A percentile compares a stretch with the other conserved stretches of the same genome.
Evolutionary conservation across 2,329 filamentous ascomycete genomes (phyloP).

Genomic region (Penicillium sp.): DNA sequence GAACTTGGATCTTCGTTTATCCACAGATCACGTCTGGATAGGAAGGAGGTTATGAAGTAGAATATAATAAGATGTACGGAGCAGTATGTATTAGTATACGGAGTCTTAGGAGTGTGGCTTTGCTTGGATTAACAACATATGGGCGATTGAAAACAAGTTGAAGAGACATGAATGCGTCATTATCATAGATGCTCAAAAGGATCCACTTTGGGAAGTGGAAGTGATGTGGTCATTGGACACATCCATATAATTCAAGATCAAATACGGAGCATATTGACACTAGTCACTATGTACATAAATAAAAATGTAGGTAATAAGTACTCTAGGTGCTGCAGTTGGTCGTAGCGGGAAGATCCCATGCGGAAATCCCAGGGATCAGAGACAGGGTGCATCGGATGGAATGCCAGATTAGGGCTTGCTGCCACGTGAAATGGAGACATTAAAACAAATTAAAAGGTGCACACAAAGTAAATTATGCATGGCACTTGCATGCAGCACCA

Average conservation of each 20-base stretch:
- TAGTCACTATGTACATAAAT: neutral
- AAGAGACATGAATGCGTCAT: neutral
- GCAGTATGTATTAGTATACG: no score
- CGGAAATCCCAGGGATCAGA: conserved; percentile 4
- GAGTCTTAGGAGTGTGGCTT: no score
- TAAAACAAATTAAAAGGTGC: neutral
- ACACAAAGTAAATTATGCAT: neutral
- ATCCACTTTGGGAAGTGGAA: neutral
- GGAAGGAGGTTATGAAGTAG: conserved; percentile 24
- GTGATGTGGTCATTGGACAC: neutral
- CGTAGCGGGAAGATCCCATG: conserved; percentile 10
- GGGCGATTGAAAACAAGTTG: neutral
- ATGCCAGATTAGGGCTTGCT: conserved; percentile 26
- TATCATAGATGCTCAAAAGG: neutral
- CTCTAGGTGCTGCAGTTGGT: neutral
- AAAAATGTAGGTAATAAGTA: neutral
- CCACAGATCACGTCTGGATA: conserved; percentile 18
- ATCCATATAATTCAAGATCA: neutral
- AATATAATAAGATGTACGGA: no score
- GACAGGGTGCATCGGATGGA: conserved; percentile 27
- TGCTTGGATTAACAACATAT: no score
- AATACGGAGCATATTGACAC: neutral
- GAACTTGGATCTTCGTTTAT: conserved; percentile 13
- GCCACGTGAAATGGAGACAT: conserved; percentile 8
- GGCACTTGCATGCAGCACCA: neutral